Evolutionary conservation across 352 stramenopile genomes (phyloP), one percentile per base, ranked within the genome.

Genomic region (Paralagenidium karlingii): DNA sequence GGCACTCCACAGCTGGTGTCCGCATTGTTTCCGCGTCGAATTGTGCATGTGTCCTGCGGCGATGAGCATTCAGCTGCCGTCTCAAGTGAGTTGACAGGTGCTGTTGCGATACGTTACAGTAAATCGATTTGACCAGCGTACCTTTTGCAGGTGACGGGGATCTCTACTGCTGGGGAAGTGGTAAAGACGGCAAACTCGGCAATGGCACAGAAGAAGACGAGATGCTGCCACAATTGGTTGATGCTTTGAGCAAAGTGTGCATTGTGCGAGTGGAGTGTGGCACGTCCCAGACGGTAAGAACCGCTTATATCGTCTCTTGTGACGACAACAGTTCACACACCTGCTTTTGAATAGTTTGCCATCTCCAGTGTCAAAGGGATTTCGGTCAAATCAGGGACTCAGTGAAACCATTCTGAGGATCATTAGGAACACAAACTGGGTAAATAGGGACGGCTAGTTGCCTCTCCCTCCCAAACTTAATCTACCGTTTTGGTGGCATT

Each of bases 121-220:
- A 32, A 33, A 9, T 8, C n/a, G 54, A n/a, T 25, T 8, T 55
- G 45, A 40, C 34, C n/a, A n/a, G n/a, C n/a, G n/a, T n/a, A n/a
- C 1, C 36, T 2, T 26, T 12, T 8, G 21, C 26, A 83, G 70
- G 45, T 24, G 68, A 83, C 19, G 75, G 75, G 3, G 48, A 54
- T 21, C 36, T 89, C 27, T 87, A 69, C 29, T 81, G 63, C 34
- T 89, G 75, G 75, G 75, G 75, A 26, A 64, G 55, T 24, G 74
- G 69, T 0, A 57, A 61, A 12, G 43, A 84, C 26, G 74, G 76
- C 25, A 82, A 82, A 38, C 62, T 89, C 6, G 76, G 76, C 19
- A 82, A 79, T 11, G 63, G 66, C 11, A 59, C 51, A 8, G 55
- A 60, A 16, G 55, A 83, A 1, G 69, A 82, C 28, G 73, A 87